A percentile compares a stretch with the other conserved stretches of the same genome.
These are phyloP conservation scores for Leishmania aethiopica DNA, from an alignment of 208 protist species.

Conservation along the genomic window DNA sequence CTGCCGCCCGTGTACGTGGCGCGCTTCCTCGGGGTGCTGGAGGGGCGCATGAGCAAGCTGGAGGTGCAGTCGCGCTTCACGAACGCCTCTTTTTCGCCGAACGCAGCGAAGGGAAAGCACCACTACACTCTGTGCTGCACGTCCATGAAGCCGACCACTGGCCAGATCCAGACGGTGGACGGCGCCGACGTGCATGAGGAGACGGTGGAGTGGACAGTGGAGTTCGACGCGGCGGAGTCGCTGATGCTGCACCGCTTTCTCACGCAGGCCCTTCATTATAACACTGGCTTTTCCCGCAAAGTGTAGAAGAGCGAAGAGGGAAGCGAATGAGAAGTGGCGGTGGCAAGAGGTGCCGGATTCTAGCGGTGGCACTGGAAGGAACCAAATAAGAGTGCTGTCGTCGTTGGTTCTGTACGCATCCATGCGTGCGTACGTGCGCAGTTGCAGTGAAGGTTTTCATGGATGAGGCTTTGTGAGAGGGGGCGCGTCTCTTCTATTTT, in stretches of 20 bases:
- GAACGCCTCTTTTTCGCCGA: constrained; percentile 68
- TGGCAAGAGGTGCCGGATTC: not conserved
- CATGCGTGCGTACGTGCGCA: not conserved
- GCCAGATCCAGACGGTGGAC: constrained; percentile 48
- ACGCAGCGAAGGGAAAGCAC: constrained; percentile 44
- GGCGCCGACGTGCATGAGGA: constrained; percentile 56
- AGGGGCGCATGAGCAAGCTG: constrained; percentile 67
- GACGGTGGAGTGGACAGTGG: constrained; percentile 70
- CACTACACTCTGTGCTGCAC: constrained; percentile 64
- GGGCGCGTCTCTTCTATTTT: not conserved
- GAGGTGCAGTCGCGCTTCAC: constrained; percentile 87
- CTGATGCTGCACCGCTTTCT: constrained; percentile 90
- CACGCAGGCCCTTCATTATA: constrained; percentile 79
- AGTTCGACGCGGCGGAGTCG: constrained; percentile 76
- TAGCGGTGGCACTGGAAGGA: not conserved
- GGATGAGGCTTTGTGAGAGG: not conserved
- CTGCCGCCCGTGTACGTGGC: constrained; percentile 86
- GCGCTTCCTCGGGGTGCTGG: constrained; percentile 81
- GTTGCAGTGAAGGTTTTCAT: not conserved
- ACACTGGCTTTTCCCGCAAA: constrained; percentile 60
- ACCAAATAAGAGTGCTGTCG: not conserved
- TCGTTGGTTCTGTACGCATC: not conserved
- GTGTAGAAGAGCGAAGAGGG: not conserved
- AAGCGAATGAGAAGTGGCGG: not conserved
- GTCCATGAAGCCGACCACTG: constrained; percentile 55